Evolutionary conservation across 495 filamentous ascomycete species (phyloP), one percentile per base, ranked within the genome.

Genomic region (Penicillium paradoxum): DNA sequence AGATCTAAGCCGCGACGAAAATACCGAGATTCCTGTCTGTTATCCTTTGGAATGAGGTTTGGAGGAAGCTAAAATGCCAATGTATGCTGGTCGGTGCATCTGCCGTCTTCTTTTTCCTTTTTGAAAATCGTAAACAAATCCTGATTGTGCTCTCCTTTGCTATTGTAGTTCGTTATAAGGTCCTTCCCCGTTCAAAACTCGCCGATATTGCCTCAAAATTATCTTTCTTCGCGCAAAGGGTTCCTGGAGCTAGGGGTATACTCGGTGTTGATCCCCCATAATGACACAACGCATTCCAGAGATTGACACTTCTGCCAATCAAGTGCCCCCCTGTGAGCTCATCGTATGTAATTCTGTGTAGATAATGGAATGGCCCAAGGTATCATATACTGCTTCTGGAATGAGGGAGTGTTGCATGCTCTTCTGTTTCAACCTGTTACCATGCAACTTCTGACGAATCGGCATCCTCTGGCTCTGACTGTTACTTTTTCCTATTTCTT

Each of bases 241-340:
- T 8, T 2, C 37, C 30, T 40, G 41, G 37, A 65, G 50, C 62
- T 54, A 65, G 62, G 59, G 62, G 49, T 8, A 36, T 52, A 27
- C 19, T 40, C 29, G 6, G 21, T 11, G 51, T 45, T 29, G 43
- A 56, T 50, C 40, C 17, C 25, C 19, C 37, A 44, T 56, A 43
- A 53, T 50, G 53, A 38, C 51, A 52, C 18, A 30, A 32, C 38
- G 18, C 60, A 66, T 63, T 63, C 60, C 63, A 55, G 19, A 29
- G 8, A 40, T 14, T 19, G 17, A 29, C 5, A 27, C 14, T 30
- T 11, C 3, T 50, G 13, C 46, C 2, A 56, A 60, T 53, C 3
- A 54, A 18, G 30, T 15, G 0, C 6, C 8, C 27, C 30, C 27
- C 22, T 15, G 30, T 15, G 49, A 32, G n/a, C 46, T 63, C 60